Base-by-base conservation (phyloP, 306 rosid species). In the Begonia peltatifolia region DNA sequence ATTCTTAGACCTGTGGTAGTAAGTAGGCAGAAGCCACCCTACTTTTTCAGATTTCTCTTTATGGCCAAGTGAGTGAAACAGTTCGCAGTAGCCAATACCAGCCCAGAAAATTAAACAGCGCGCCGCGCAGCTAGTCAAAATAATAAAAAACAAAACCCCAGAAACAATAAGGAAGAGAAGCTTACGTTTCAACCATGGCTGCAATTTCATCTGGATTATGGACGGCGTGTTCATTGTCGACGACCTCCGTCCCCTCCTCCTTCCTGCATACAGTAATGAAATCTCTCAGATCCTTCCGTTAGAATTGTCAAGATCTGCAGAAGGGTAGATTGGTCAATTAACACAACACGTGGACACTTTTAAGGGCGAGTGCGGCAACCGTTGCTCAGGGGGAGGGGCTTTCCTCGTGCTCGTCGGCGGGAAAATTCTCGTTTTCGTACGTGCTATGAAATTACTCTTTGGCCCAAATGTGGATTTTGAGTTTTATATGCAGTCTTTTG, bases 171-270 rank as follows among this genome's bases (percentile, higher is more conserved):
- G 50, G 50, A 44, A 44, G 48, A 44, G 48, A 58, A 63, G 52
- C 60, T 58, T 75, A 87, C 96, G 62, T 78, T n/a, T 66, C 81
- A 57, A 84, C 90, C 77, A 64, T 67, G 36, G 77, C 52, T 44
- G 52, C 77, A 46, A 71, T 44, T 46, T 71, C 74, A n/a, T 75
- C 81, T 25, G 81, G 76, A 52, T 75, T 50, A 1, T 70, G 63
- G 18, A 68, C 77, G 2, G 81, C 81, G 50, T 70, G 73, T 54
- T 60, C 61, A 30, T 59, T 67, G 11, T 47, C 59, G 18, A 52
- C 68, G 11, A 56, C 68, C 41, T 9, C 65, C 36, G 65, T 14
- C 53, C 63, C 55, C 52, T 5, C 53, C 11, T 5, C 53, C 11
- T 12, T 15, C 53, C 22, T 50, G 20, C 2, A 6, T 6, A 30